A percentile compares a stretch with the other conserved stretches of the same genome.
These are phyloP conservation scores for Saccharomycopsis sp. DNA, from an alignment of 805 yeast species.

Conservation along the genomic window DNA sequence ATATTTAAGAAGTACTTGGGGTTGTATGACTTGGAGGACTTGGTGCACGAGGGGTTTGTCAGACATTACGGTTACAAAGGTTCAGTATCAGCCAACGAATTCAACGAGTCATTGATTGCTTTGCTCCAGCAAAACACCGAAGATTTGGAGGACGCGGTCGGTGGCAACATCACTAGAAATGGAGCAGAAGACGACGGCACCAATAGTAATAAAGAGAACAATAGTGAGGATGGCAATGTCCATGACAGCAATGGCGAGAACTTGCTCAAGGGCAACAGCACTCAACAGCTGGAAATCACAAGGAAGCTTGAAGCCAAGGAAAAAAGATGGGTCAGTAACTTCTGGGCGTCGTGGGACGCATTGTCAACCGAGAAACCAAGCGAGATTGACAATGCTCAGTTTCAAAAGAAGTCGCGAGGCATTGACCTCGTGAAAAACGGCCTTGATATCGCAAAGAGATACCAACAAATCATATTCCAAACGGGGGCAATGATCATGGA, in stretches of 20 bases:
- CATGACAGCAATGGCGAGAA: constrained; percentile 27
- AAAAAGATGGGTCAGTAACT: constrained; percentile 65
- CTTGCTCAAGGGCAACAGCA: constrained; percentile 11
- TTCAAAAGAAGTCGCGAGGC: constrained; percentile 25
- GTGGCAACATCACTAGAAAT: constrained; percentile 19
- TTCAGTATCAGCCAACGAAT: constrained; percentile 82
- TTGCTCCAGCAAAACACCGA: constrained; percentile 44
- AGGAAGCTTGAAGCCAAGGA: constrained; percentile 35
- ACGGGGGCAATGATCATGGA: constrained; percentile 89
- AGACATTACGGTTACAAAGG: constrained; percentile 85
- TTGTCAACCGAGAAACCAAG: constrained; percentile 22
- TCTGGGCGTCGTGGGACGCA: constrained; percentile 64
- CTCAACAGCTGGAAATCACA: constrained; percentile 18
- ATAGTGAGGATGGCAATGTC: constrained; percentile 25
- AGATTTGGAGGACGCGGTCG: constrained; percentile 19
- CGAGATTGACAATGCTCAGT: constrained; percentile 9
- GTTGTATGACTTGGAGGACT: constrained; percentile 71
- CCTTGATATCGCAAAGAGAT: constrained; percentile 68
- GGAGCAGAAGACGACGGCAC: constrained; percentile 15
- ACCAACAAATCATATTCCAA: constrained; percentile 75
- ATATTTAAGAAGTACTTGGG: constrained; percentile 65
- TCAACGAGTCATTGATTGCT: constrained; percentile 82
- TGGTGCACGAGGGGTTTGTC: constrained; percentile 78
- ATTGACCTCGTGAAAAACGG: constrained; percentile 58
- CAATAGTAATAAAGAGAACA: constrained; percentile 10